phyloP scores from a whole-genome alignment of 257 asterid genomes.

The Scutellaria galericulata region DNA sequence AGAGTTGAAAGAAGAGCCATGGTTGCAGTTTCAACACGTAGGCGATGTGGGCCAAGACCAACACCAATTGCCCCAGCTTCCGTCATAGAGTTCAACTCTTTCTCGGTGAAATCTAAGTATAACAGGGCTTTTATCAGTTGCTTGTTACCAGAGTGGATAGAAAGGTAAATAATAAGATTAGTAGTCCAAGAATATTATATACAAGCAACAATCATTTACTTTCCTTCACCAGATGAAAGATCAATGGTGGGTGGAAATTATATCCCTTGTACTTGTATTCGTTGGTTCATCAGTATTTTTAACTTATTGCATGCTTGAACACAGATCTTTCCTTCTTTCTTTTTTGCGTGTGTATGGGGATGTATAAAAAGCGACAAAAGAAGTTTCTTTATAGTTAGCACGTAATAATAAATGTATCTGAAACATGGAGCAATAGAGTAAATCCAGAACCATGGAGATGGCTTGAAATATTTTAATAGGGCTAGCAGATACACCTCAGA shows the following conservation, averaged over 20 bases:
- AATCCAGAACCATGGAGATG: neutral
- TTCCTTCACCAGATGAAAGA: neutral
- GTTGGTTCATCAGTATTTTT: constrained; percentile 5
- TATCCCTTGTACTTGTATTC: constrained; percentile 1
- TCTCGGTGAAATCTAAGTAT: constrained; percentile 71
- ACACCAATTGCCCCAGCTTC: constrained; percentile 81
- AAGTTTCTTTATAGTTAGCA: too few species aligned
- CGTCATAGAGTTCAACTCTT: constrained; percentile 60
- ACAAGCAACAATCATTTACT: constrained; percentile 2
- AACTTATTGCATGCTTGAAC: neutral
- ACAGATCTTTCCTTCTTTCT: neutral
- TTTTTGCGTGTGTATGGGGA: neutral
- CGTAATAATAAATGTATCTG: neutral
- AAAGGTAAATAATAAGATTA: constrained; percentile 11
- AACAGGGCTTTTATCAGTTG: constrained; percentile 26
- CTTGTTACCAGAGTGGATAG: constrained; percentile 13
- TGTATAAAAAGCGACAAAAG: too few species aligned
- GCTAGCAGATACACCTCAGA: too few species aligned
- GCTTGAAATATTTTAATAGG: neutral
- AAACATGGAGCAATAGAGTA: neutral
- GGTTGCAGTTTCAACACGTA: constrained; percentile 96
- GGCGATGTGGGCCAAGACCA: constrained; percentile 91
- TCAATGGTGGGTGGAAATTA: constrained; percentile 13
- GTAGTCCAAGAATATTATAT: constrained; percentile 12
- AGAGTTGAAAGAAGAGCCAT: constrained; percentile 76